phyloP scores from a whole-genome alignment of 192 early-diverging fungal genomes.

The Piromyces sp. region DNA sequence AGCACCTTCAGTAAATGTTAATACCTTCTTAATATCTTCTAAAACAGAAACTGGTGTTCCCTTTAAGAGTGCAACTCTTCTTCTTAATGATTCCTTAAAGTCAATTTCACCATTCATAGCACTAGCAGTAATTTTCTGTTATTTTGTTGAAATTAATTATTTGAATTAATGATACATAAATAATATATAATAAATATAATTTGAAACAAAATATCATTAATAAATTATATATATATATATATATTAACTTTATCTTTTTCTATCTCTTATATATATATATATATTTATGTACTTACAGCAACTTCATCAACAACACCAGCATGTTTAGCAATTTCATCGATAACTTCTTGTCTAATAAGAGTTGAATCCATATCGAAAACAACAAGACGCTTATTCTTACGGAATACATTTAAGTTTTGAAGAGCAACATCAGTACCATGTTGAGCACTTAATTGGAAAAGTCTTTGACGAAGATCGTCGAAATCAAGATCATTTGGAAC shows the following conservation, averaged over 20 bases:
- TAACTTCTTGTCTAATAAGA: conserved; percentile 94
- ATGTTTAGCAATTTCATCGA: conserved; percentile 90
- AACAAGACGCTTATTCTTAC: conserved; percentile 77
- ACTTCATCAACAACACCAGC: conserved; percentile 84
- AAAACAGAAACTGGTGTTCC: conserved; percentile 69
- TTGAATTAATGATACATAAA: too few species aligned
- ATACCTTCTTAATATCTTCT: conserved; percentile 49
- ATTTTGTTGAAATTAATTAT: too few species aligned
- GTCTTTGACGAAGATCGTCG: conserved; percentile 43
- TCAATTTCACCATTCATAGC: conserved; percentile 98
- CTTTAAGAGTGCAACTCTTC: conserved; percentile 71
- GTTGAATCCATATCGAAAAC: conserved; percentile 99
- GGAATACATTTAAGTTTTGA: conserved; percentile 73
- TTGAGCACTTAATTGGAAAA: conserved; percentile 40
- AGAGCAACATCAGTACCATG: conserved; percentile 68
- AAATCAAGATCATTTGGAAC: conserved; percentile 50
- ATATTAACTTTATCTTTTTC: too few species aligned
- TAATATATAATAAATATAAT: too few species aligned
- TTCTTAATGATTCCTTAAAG: conserved; percentile 79
- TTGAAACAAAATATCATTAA: too few species aligned
- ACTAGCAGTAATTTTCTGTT: conserved; percentile 83
- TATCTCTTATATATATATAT: not conserved
- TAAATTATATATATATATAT: too few species aligned
- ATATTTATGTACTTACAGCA: conserved; percentile 33
- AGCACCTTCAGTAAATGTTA: conserved; percentile 82